Base-by-base conservation (phyloP, 768 basidiomycete species). In the Coprinopsis sp. region DNA sequence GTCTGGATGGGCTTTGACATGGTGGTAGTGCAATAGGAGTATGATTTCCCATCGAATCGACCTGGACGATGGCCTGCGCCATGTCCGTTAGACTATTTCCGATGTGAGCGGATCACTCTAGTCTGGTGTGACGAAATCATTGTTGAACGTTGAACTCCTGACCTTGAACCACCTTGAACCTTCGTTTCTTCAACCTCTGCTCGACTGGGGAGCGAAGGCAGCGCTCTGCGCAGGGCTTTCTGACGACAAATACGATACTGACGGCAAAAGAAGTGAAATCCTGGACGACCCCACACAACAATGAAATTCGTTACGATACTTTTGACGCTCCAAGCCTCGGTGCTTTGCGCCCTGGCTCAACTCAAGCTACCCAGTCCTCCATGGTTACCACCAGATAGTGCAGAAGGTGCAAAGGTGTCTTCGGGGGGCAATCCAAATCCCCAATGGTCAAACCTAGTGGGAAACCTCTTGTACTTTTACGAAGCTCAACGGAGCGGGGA, bases 401-500 rank as follows among this genome's bases (percentile, higher is more conserved):
- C 81, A 13, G 64, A 67, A 1, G 87, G 85, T 23, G 72, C 84
- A 12, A 54, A 71, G 33, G 53, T 71, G 14, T 74, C 80, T n/a
- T 52, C 65, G 12, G 63, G 65, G 23, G 60, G 57, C 46, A 61
- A 60, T 50, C 81, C 87, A 33, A 92, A 92, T 60, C 56, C 77
- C 2, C 88, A 92, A 60, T 95, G 92, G 91, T 76, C 82, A 4
- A 84, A 72, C 39, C 63, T 95, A 2, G 76, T 95, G 0, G 93
- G 92, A 3, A 81, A 85, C 61, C 63, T 85, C 22, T 61, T 95
- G 22, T 95, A 82, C 59, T 95, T 95, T 64, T 96, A 93, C 58
- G 93, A 96, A 51, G 91, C 84, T 1, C 93, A 96, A 58, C 74
- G 93, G 16, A 88, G 87, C 44, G 93, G 93, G 13, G 71, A 72